Percentiles rank a stretch among this genome's conserved stretches.
Evolutionary conservation across 345 rosid species (phyloP).

Genomic region (Chamaenerion angustifolium): DNA sequence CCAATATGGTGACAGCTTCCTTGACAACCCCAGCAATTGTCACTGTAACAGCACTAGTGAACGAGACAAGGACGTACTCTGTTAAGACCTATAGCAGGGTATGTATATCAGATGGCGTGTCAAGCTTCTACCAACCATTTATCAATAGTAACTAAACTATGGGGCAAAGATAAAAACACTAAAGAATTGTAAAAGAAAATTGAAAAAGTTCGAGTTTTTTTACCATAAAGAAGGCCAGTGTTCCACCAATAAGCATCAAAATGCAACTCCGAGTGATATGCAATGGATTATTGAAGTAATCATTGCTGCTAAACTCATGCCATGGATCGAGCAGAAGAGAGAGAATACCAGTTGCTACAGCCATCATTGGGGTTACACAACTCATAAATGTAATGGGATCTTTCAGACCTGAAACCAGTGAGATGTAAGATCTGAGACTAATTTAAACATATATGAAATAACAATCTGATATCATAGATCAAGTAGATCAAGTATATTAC

Average conservation of each 20-base stretch:
- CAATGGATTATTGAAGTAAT: conserved; percentile 67
- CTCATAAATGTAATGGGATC: conserved; percentile 85
- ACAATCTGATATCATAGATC: too few relatives aligned
- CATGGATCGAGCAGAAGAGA: conserved; percentile 92
- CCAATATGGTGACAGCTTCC: conserved; percentile 98
- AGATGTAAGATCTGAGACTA: too few relatives aligned
- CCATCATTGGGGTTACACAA: conserved; percentile 82
- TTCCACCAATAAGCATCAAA: conserved; percentile 91
- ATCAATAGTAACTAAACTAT: conserved; percentile 1
- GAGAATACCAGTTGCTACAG: conserved; percentile 60
- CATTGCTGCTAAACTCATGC: conserved; percentile 54
- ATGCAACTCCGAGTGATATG: conserved; percentile 75
- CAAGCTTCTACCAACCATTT: neutral
- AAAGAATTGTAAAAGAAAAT: conserved; percentile 1
- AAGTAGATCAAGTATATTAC: neutral
- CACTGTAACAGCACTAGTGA: conserved; percentile 97
- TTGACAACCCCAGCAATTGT: conserved; percentile 97
- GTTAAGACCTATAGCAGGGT: conserved; percentile 62
- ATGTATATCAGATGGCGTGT: too few relatives aligned
- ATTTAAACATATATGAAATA: too few relatives aligned
- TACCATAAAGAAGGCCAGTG: conserved; percentile 93
- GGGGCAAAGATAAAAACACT: neutral
- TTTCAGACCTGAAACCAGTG: conserved; percentile 56
- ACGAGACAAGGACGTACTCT: conserved; percentile 82
- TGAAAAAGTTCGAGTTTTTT: too few relatives aligned